Evolutionary conservation across 306 rosid species (phyloP).

Genomic region (Vigna radiata): DNA sequence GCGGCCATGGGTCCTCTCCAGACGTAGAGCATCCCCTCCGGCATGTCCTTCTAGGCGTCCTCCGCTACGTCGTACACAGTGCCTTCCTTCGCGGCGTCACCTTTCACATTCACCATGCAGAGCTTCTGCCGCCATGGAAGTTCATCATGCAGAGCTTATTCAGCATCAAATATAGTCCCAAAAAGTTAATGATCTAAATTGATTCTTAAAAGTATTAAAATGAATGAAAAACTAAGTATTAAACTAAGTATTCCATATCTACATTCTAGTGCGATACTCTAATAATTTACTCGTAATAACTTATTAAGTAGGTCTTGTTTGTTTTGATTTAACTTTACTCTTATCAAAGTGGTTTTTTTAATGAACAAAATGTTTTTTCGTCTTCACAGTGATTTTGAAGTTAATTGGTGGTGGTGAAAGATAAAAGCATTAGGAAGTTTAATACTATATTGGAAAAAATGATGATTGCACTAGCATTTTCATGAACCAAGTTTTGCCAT

Average conservation of each 20-base stretch:
- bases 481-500: slow-evolving; percentile 15
- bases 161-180: too few species aligned
- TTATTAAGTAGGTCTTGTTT: too few species aligned
- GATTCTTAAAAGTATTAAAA: background rate
- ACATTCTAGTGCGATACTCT: background rate
- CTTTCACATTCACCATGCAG: slow-evolving; percentile 81
- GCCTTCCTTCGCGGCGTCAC: slow-evolving; percentile 69
- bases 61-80: slow-evolving; percentile 57
- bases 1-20: slow-evolving; percentile 95
- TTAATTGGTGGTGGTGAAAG: background rate
- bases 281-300: background rate
- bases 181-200: background rate
- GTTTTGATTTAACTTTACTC: background rate
- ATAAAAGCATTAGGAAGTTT: background rate
- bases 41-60: slow-evolving; percentile 75
- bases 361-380: background rate
- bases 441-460: background rate
- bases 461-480: slow-evolving; percentile 7
- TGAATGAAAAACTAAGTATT: background rate
- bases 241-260: background rate
- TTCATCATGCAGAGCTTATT: too few species aligned
- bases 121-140: slow-evolving; percentile 68
- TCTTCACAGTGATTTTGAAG: background rate
- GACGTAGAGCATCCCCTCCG: slow-evolving; percentile 75
- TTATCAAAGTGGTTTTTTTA: background rate